Percentiles rank a stretch among this genome's conserved stretches.
Evolutionary conservation across 495 filamentous ascomycete genomes (phyloP).

Genomic region (Penicillium paxilli): DNA sequence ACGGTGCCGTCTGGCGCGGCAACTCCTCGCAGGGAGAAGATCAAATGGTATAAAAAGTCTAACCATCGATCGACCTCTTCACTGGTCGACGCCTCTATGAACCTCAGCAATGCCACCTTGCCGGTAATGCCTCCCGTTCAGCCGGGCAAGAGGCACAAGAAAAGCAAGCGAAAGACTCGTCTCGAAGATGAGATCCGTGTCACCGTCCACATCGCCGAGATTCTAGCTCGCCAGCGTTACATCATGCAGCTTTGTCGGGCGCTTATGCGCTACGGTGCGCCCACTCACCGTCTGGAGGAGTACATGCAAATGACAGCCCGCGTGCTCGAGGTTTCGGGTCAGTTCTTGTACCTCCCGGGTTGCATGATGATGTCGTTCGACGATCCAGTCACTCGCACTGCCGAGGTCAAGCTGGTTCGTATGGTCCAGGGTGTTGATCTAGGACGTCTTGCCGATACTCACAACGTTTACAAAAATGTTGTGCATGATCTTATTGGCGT

Average conservation of each 20-base stretch:
- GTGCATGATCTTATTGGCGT: constrained; percentile 84
- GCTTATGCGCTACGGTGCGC: constrained; percentile 81
- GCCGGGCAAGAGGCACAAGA: constrained; percentile 32
- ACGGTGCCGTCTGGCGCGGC: constrained; percentile 47
- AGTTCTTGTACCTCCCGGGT: constrained; percentile 89
- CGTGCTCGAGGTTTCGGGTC: constrained; percentile 84
- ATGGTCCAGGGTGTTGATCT: constrained; percentile 78
- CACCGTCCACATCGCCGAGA: constrained; percentile 85
- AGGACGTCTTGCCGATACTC: constrained; percentile 78
- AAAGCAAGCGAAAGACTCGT: constrained; percentile 38
- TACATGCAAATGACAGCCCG: constrained; percentile 91
- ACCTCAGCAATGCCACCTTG: constrained; percentile 38
- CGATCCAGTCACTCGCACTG: constrained; percentile 84
- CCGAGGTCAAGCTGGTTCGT: constrained; percentile 87
- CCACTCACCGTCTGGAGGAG: constrained; percentile 77
- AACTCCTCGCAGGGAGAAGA: constrained; percentile 57
- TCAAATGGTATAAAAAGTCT: constrained; percentile 68
- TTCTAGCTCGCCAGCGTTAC: constrained; percentile 80
- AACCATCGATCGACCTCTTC: constrained; percentile 44
- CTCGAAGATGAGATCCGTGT: constrained; percentile 72
- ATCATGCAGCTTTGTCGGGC: constrained; percentile 84
- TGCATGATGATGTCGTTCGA: constrained; percentile 97
- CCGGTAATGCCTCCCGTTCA: constrained; percentile 27
- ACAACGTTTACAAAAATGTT: constrained; percentile 91
- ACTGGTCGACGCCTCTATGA: constrained; percentile 49